Evolutionary conservation across 805 yeast species (phyloP), one percentile per base, ranked within the genome.

Genomic region (Wickerhamiella sorbophila): DNA sequence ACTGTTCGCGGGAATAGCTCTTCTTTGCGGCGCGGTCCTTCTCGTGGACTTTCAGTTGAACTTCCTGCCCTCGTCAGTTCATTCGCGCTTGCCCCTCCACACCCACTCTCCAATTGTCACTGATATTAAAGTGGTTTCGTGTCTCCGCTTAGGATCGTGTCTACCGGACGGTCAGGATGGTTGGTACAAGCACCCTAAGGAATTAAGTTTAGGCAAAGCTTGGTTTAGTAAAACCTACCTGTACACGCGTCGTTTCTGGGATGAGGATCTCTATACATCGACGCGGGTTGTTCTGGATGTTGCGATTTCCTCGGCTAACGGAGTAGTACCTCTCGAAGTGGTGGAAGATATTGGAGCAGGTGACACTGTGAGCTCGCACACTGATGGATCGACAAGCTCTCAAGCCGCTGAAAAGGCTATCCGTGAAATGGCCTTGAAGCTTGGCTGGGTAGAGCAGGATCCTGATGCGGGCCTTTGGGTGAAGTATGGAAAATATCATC

Each of bases 391-490:
- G 45, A 31, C 29, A 12, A 24, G 29, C 29, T 24, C 29, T 6
- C 6, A 24, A 24, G 29, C 29, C 12, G 12, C 29, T 12, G 29
- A 24, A 12, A 24, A 33, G 18, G 35, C 26, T 15, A 45, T 44
- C 4, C 17, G 41, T 41, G 38, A 40, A 27, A 15, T 44, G 10
- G 59, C 45, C 38, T 47, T 41, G n/a, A 48, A 45, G 18, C 38
- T 54, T 56, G 46, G 73, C 65, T 33, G 63, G 67, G 18, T 46
- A 48, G 29, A 54, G 51, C 40, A 35, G 36, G 51, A 45, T 38
- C n/a, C 17, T 9, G 36, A 37, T 4, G 50, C 64, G 48, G 79
- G 80, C 6, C 52, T 80, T 12, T 80, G 86, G 87, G 63, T 72
- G 24, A 71, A 72, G 47, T 64, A 64, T 39, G 84, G 75, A 4